These are phyloP conservation scores for Arbutus unedo DNA, from an alignment of 148 eudicot genomes.

Conservation along the genomic window DNA sequence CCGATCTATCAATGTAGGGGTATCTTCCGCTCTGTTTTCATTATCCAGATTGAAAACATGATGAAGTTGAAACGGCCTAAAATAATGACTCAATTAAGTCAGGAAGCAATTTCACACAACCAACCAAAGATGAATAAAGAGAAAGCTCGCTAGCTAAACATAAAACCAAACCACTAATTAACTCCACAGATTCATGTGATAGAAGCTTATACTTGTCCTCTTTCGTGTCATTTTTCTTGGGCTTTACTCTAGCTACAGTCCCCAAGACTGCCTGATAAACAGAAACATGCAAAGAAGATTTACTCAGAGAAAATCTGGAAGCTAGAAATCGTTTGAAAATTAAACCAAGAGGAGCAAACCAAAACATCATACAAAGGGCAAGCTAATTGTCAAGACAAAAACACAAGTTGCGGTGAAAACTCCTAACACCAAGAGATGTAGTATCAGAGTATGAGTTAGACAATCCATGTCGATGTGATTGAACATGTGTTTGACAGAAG, in stretches of 20 bases:
- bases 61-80: conserved; percentile 77
- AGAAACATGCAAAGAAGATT: background rate
- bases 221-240: conserved; percentile 92
- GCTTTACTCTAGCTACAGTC: conserved; percentile 93
- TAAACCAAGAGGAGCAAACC: conserved; percentile 7
- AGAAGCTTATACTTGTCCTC: conserved; percentile 64
- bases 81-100: conserved; percentile 10
- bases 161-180: background rate
- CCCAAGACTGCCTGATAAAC: conserved; percentile 75
- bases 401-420: background rate
- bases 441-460: background rate
- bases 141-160: background rate
- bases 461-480: too few relatives aligned
- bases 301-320: background rate
- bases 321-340: conserved; percentile 5
- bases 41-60: conserved; percentile 81
- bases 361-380: background rate
- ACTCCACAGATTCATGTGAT: background rate
- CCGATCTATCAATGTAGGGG: conserved; percentile 78
- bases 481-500: background rate
- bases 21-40: conserved; percentile 77
- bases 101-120: background rate
- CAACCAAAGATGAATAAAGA: background rate
- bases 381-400: background rate
- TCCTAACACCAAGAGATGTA: background rate